Conservation (phyloP, 2,329 filamentous ascomycete genomes). For the Penicillium crustosum region DNA sequence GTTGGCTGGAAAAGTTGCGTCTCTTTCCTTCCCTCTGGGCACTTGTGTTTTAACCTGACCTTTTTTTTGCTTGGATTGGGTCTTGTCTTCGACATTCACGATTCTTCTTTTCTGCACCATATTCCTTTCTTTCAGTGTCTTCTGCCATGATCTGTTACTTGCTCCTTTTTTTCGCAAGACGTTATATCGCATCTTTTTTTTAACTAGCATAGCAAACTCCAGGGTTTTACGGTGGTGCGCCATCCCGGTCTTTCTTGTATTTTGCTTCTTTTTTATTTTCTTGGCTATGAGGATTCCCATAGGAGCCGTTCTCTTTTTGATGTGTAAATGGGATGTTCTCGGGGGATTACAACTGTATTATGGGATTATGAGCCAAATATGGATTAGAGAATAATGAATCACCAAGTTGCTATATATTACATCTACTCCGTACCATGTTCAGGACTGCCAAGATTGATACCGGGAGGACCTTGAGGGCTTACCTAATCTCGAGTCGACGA, state of each 20-base stretch:
- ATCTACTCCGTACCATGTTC: neutral
- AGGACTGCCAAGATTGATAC: neutral
- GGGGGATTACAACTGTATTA: neutral
- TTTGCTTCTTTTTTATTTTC: constrained; percentile 10
- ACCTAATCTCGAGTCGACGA: constrained; percentile 1
- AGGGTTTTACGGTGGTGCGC: constrained; percentile 24
- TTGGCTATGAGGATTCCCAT: neutral
- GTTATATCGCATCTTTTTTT: constrained; percentile 27
- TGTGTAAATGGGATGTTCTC: constrained; percentile 4
- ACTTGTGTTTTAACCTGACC: constrained; percentile 25
- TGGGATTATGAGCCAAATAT: constrained; percentile 2
- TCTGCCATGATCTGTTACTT: constrained; percentile 11
- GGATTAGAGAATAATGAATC: neutral
- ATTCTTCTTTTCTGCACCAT: constrained; percentile 28
- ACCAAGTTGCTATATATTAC: neutral
- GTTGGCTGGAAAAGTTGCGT: constrained; percentile 39
- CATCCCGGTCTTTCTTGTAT: constrained; percentile 22
- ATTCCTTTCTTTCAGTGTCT: constrained; percentile 20
- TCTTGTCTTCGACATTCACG: constrained; percentile 13
- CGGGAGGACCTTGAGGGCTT: neutral
- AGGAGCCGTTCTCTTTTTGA: neutral
- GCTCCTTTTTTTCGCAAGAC: constrained; percentile 3
- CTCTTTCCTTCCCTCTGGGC: constrained; percentile 32
- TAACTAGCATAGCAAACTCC: constrained; percentile 41
- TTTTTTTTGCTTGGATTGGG: constrained; percentile 19